phyloP scores from a whole-genome alignment of 1,284 basidiomycete genomes.

The Chalciporus sp. region DNA sequence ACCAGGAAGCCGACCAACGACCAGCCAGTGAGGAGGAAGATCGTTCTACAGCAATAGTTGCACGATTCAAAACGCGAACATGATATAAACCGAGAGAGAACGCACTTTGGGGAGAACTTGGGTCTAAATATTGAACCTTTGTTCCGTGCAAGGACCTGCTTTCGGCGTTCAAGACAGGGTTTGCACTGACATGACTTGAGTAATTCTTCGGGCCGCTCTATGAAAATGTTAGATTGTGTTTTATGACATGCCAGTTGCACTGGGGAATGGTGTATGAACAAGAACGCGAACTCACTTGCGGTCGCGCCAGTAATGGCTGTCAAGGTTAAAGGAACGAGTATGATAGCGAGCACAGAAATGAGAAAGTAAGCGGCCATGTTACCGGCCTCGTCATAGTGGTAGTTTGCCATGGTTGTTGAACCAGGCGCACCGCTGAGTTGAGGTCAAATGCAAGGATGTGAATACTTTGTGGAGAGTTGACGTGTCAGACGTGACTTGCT shows the following conservation, averaged over 20 bases:
- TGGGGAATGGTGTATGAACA: no score
- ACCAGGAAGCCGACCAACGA: constrained; percentile 67
- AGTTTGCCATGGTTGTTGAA: constrained; percentile 64
- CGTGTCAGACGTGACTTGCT: neutral
- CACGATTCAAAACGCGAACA: constrained; percentile 9
- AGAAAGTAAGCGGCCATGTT: constrained; percentile 90
- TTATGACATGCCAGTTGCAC: neutral
- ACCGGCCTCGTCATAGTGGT: constrained; percentile 88
- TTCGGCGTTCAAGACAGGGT: constrained; percentile 62
- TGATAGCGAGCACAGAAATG: constrained; percentile 80
- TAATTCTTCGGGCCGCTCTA: constrained; percentile 33
- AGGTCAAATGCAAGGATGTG: constrained; percentile 7
- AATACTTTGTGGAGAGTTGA: constrained; percentile 1
- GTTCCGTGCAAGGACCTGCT: constrained; percentile 46
- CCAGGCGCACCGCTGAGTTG: neutral
- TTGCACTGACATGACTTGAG: constrained; percentile 64
- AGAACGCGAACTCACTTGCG: constrained; percentile 36
- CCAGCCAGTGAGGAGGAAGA: constrained; percentile 78
- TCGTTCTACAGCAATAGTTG: constrained; percentile 39
- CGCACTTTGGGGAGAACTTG: constrained; percentile 49
- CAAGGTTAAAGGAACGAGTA: constrained; percentile 78
- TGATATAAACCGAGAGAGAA: neutral
- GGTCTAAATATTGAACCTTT: constrained; percentile 47
- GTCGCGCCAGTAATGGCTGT: constrained; percentile 45
- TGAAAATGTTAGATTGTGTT: constrained; percentile 6